Evolutionary conservation across 257 asterid species (phyloP).

Genomic region (Ocimum tenuiflorum): DNA sequence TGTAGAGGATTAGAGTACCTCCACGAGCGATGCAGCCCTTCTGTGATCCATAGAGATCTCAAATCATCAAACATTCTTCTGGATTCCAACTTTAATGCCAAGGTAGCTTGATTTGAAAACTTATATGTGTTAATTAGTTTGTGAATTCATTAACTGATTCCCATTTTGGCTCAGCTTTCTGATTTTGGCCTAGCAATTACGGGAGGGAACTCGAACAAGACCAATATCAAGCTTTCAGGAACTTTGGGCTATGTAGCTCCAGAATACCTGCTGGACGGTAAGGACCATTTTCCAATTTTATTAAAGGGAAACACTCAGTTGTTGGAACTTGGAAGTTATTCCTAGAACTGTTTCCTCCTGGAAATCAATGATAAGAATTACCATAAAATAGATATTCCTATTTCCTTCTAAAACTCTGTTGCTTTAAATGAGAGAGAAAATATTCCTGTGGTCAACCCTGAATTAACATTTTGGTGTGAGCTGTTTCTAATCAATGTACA

Average conservation of each 20-base stretch:
- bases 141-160: not conserved
- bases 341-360: not conserved
- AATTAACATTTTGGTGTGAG: not conserved
- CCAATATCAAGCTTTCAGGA: conserved; percentile 68
- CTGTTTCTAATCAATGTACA: not conserved
- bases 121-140: not conserved
- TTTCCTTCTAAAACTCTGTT: not conserved
- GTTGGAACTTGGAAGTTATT: not conserved
- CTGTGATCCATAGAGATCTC: conserved; percentile 83
- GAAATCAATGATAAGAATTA: not conserved
- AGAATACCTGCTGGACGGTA: conserved; percentile 80
- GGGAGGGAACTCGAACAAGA: conserved; percentile 55
- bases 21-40: conserved; percentile 81
- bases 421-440: not conserved
- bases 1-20: conserved; percentile 81
- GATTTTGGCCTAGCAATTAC: conserved; percentile 81
- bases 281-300: conserved; percentile 7
- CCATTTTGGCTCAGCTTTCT: conserved; percentile 52
- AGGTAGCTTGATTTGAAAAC: conserved; percentile 39
- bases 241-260: conserved; percentile 91
- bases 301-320: not conserved
- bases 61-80: conserved; percentile 84
- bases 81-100: conserved; percentile 72
- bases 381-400: not conserved
- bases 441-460: not conserved